These are phyloP conservation scores for Starmerella bombicola DNA, from an alignment of 805 yeast species.

Conservation along the genomic window DNA sequence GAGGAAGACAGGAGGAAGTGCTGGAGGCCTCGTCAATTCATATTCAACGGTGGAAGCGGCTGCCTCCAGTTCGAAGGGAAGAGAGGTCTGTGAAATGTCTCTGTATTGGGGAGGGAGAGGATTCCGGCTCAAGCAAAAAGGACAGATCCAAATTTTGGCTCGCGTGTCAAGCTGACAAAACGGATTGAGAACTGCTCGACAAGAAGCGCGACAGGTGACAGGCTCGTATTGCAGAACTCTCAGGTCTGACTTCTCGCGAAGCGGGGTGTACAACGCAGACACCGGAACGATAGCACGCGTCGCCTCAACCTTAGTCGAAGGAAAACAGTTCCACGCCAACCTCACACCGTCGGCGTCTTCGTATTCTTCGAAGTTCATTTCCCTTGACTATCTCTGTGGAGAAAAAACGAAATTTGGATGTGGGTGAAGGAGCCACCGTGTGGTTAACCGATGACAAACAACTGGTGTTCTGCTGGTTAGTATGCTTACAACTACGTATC, in stretches of 20 bases:
- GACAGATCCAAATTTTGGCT: conserved; percentile 72
- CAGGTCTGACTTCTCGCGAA: conserved; percentile 62
- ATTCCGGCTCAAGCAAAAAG: conserved; percentile 66
- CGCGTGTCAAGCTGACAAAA: conserved; percentile 68
- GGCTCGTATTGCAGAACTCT: conserved; percentile 80
- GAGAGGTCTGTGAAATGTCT: conserved; percentile 56
- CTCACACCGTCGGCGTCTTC: conserved; percentile 55
- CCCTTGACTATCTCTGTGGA: neutral
- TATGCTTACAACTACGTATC: no score
- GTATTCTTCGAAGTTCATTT: conserved; percentile 42
- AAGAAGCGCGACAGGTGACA: conserved; percentile 60
- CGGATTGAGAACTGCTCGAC: conserved; percentile 80
- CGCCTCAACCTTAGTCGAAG: conserved; percentile 79
- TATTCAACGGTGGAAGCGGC: conserved; percentile 72
- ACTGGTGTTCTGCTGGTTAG: no score
- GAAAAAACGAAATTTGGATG: neutral
- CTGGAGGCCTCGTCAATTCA: conserved; percentile 65
- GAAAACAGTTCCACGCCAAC: conserved; percentile 78
- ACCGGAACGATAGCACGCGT: conserved; percentile 87
- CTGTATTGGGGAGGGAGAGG: conserved; percentile 74
- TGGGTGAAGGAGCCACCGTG: conserved; percentile 12
- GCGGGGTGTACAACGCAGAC: conserved; percentile 90
- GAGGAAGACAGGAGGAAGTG: conserved; percentile 72
- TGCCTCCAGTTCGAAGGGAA: conserved; percentile 68
- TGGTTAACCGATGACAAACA: conserved; percentile 6